A percentile compares a stretch with the other conserved stretches of the same genome.
phyloP scores from a whole-genome alignment of 257 asterid genomes.

The Nicotiana sylvestris region DNA sequence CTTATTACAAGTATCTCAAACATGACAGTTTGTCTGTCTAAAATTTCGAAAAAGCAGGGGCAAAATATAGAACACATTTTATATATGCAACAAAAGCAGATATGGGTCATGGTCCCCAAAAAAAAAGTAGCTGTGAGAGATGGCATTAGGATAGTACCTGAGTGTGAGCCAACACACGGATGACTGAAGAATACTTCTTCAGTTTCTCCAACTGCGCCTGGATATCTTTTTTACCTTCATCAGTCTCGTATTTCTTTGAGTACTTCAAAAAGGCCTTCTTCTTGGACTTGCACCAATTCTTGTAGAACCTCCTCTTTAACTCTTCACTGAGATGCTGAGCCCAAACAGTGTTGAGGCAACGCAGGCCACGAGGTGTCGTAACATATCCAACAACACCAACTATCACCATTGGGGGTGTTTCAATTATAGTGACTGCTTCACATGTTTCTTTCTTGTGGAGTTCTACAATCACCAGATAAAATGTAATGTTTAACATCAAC shows the following conservation, averaged over 20 bases:
- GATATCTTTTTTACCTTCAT: slow-evolving; percentile 56
- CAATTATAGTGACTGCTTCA: slow-evolving; percentile 54
- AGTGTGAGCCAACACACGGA: slow-evolving; percentile 59
- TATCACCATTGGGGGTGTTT: slow-evolving; percentile 58
- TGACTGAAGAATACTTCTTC: slow-evolving; percentile 42
- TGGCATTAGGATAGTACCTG: slow-evolving; percentile 32
- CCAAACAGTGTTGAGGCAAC: slow-evolving; percentile 57
- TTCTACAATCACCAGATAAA: slow-evolving; percentile 24
- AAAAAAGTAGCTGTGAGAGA: not conserved
- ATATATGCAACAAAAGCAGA: no score
- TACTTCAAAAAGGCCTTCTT: slow-evolving; percentile 56
- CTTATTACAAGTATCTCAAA: not conserved
- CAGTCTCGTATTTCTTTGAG: slow-evolving; percentile 44
- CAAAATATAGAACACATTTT: no score
- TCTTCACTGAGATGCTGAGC: slow-evolving; percentile 70
- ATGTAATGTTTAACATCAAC: not conserved
- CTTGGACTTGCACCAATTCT: slow-evolving; percentile 70
- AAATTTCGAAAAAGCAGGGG: not conserved
- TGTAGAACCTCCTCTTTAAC: slow-evolving; percentile 57
- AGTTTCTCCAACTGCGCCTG: slow-evolving; percentile 47
- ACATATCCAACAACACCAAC: slow-evolving; percentile 66
- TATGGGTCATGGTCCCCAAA: no score
- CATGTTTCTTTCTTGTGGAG: slow-evolving; percentile 68
- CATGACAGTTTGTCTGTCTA: not conserved
- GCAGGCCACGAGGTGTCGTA: slow-evolving; percentile 64